Conservation (phyloP, 345 rosid genomes). For the Aegle marmelos region DNA sequence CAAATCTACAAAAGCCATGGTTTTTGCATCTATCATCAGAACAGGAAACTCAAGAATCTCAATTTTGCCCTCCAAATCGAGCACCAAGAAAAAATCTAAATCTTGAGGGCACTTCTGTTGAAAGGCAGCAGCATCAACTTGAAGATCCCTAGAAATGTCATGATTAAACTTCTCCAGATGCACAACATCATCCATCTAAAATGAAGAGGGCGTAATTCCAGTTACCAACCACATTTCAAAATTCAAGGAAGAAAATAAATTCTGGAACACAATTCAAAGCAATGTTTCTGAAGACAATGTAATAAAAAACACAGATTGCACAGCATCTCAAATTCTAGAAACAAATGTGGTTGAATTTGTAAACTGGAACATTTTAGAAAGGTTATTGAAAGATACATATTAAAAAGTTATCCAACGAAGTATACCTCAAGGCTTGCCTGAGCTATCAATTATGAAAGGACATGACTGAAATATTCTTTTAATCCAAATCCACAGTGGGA, state of each 20-base stretch:
- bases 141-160: conserved; percentile 57
- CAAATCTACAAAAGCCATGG: conserved; percentile 60
- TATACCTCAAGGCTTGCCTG: not conserved
- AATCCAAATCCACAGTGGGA: not conserved
- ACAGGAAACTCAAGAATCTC: conserved; percentile 95
- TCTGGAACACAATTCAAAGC: not conserved
- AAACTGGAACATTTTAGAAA: not conserved
- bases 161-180: conserved; percentile 79
- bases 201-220: not conserved
- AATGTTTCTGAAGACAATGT: not conserved
- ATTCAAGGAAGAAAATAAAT: not conserved
- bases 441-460: not conserved
- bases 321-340: not conserved
- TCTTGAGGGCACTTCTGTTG: conserved; percentile 49
- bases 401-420: not conserved
- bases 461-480: not conserved
- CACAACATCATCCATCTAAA: conserved; percentile 67
- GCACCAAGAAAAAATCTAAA: conserved; percentile 68
- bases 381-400: not conserved
- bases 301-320: not conserved
- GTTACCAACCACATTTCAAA: conserved; percentile 6
- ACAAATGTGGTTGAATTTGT: not conserved
- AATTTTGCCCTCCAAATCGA: conserved; percentile 90
- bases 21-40: conserved; percentile 64
- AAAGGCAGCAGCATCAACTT: conserved; percentile 38